Conservation (phyloP, 1,284 basidiomycete genomes). For the Salmacisia buchloeana region DNA sequence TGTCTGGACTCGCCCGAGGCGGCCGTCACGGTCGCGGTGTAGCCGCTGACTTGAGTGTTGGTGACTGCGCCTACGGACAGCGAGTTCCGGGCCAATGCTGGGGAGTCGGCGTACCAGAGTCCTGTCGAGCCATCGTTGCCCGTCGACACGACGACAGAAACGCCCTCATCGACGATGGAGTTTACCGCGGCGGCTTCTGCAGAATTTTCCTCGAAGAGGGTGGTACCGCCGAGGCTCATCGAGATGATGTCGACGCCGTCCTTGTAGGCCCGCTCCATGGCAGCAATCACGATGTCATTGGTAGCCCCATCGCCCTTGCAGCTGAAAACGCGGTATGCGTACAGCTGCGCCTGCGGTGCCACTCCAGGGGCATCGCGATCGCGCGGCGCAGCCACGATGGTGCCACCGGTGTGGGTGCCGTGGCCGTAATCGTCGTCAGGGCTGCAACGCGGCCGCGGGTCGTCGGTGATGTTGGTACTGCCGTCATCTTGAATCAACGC, state of each 20-base stretch:
- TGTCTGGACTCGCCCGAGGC: constrained; percentile 15
- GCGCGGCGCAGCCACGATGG: constrained; percentile 61
- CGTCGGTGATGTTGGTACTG: constrained; percentile 43
- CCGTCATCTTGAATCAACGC: no score
- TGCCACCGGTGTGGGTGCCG: constrained; percentile 63
- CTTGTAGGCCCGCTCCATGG: constrained; percentile 32
- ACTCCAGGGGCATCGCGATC: constrained; percentile 33
- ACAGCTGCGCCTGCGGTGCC: constrained; percentile 28
- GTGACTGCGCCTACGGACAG: constrained; percentile 44
- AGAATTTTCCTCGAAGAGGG: constrained; percentile 21
- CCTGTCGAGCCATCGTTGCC: constrained; percentile 52
- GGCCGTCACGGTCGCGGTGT: constrained; percentile 20
- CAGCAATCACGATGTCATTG: constrained; percentile 52
- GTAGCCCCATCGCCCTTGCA: constrained; percentile 47
- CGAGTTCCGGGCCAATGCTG: constrained; percentile 49
- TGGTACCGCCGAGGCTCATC: constrained; percentile 45
- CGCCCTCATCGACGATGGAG: constrained; percentile 22
- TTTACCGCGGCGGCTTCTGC: no score
- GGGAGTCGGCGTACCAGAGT: constrained; percentile 51
- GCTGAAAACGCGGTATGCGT: constrained; percentile 53
- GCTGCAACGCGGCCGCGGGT: constrained; percentile 48
- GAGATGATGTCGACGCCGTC: constrained; percentile 59
- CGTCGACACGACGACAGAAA: constrained; percentile 39
- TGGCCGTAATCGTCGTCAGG: constrained; percentile 50
- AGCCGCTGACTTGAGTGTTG: constrained; percentile 30